Base-by-base conservation (phyloP, 2,329 filamentous ascomycete genomes). In the Rhinocladiella mackenziei region DNA sequence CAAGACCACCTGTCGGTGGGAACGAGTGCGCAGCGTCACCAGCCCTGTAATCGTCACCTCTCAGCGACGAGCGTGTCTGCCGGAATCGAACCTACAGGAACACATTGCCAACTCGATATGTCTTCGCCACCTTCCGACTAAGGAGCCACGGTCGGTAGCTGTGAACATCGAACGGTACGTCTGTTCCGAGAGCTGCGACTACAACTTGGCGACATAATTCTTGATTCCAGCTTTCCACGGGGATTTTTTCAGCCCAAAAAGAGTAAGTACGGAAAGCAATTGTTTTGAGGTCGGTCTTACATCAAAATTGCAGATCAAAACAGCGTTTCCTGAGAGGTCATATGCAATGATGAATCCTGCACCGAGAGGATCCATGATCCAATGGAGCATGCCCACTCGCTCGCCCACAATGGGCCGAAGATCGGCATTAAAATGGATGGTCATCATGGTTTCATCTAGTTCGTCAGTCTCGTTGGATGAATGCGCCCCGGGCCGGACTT, bases 1-100 rank as follows among this genome's bases (percentile, higher is more conserved):
- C 77, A 54, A 78, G 76, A 0, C 74, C 77, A 2, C 75, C 77
- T 0, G 71, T 70, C 0, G 74, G 74, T 26, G 66, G 74, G 48
- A 79, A 75, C 9, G 75, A 75, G 47, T 80, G 76, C 1, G 73
- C 74, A 4, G 76, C 75, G 43, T 81, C 77, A 10, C 77, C 76
- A 1, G 45, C 45, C 22, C 45, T 48, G 45, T 9, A n/a, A n/a
- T n/a, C n/a, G n/a, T n/a, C n/a, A n/a, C n/a, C n/a, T n/a, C n/a
- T n/a, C n/a, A n/a, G n/a, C n/a, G n/a, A n/a, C n/a, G n/a, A n/a
- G n/a, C n/a, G n/a, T n/a, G n/a, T n/a, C n/a, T n/a, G 42, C n/a
- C 6, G 15, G 4, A 3, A n/a, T 25, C 9, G 2, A n/a, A 54
- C 58, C 58, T 42, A 68, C 62, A 70, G 45, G 30, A 70, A 66